These are phyloP conservation scores for Botryotinia convoluta DNA, from an alignment of 2,329 filamentous ascomycete genomes.

Conservation along the genomic window DNA sequence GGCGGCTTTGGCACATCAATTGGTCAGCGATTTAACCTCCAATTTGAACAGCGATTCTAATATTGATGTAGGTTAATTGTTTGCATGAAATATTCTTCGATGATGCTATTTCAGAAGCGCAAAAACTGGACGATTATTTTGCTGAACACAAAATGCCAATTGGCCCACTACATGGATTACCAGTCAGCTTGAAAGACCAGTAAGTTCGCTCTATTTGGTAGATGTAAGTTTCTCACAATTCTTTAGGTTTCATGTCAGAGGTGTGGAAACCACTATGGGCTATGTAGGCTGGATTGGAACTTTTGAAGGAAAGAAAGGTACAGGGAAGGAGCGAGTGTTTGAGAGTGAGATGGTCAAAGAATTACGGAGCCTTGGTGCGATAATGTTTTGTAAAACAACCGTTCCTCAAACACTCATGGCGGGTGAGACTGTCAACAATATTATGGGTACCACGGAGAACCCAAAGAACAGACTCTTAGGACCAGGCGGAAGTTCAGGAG, in stretches of 20 bases:
- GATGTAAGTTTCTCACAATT: background rate
- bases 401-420: conserved; percentile 43
- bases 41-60: conserved; percentile 46
- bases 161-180: conserved; percentile 44
- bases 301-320: conserved; percentile 53
- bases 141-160: conserved; percentile 39
- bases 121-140: conserved; percentile 51
- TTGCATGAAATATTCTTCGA: conserved; percentile 57
- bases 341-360: conserved; percentile 49
- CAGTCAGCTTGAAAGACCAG: conserved; percentile 43
- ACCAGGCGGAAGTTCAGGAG: conserved; percentile 37
- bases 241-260: conserved; percentile 35
- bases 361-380: conserved; percentile 41
- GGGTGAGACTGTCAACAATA: conserved; percentile 45
- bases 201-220: background rate
- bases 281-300: conserved; percentile 64
- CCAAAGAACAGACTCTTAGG: conserved; percentile 36
- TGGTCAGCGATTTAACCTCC: conserved; percentile 48
- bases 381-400: conserved; percentile 44
- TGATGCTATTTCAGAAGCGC: conserved; percentile 50
- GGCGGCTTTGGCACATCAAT: conserved; percentile 53
- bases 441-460: conserved; percentile 43
- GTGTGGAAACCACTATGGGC: conserved; percentile 49
- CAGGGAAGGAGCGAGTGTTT: conserved; percentile 48
- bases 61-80: conserved; percentile 50